Evolutionary conservation across 1,284 basidiomycete genomes (phyloP), one percentile per base, ranked within the genome.

Genomic region (Malassezia vespertilionis): DNA sequence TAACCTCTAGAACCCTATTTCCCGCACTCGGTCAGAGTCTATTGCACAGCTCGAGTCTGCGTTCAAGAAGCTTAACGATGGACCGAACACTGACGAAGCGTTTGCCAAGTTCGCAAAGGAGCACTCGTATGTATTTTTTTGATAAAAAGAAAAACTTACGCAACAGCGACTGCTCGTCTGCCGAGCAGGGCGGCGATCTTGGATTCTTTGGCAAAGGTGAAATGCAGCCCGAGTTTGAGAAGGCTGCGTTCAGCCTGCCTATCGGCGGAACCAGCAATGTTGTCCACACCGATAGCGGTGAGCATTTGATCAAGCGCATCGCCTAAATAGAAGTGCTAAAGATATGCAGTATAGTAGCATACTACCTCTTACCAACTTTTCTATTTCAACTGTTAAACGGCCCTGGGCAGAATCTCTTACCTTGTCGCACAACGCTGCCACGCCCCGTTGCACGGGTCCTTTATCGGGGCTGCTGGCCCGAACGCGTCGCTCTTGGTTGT

Each of bases 191-290:
- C 26, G 67, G 67, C 34, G 67, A 70, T 39, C 60, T 71, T 28
- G 73, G 93, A 4, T 78, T 76, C 75, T 99, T 99, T 68, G 79
- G 78, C 2, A 79, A 74, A 12, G 86, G 84, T 2, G 83, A 86
- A 76, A 99, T 99, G 93, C 93, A 99, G 74, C 89, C 87, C 73
- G 82, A 87, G 18, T 99, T 99, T 68, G 90, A 96, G 75, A 86
- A 93, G 20, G 85, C 85, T 4, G 79, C 89, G 8, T 95, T 81
- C 72, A 79, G 74, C 1, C 77, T 96, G 52, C 71, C 82, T 45
- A 78, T 85, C n/a, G 86, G 84, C 12, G 74, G 86, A 72, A 81
- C 96, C 60, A 89, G 86, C 72, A 82, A 80, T 39, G 75, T 96
- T 42, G 78, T 96, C 68, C 81, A 81, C 63, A 85, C 90, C 31